A percentile compares a stretch with the other conserved stretches of the same genome.
These are phyloP conservation scores for Chalciporus chontae DNA, from an alignment of 768 basidiomycete genomes.

Conservation along the genomic window DNA sequence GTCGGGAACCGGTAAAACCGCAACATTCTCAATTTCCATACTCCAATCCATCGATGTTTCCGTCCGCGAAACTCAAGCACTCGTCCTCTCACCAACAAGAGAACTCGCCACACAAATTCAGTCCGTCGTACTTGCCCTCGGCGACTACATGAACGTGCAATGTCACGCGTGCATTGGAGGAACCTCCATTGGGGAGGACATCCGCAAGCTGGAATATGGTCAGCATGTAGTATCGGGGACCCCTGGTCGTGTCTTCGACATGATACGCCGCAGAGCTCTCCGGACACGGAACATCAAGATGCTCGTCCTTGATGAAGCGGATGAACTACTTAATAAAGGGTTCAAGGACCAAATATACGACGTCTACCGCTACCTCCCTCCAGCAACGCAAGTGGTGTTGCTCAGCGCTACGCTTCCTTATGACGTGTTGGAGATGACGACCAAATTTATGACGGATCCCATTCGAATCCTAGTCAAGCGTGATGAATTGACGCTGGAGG, in stretches of 20 bases:
- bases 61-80: conserved; percentile 91
- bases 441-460: conserved; percentile 99
- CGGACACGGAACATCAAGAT: conserved; percentile 98
- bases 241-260: conserved; percentile 97
- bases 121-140: conserved; percentile 91
- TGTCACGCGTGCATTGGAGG: conserved; percentile 99
- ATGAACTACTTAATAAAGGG: conserved; percentile 94
- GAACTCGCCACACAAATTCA: conserved; percentile 99
- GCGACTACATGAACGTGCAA: conserved; percentile 99
- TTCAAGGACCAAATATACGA: conserved; percentile 99
- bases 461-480: conserved; percentile 98
- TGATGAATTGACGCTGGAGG: conserved; percentile 97
- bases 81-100: conserved; percentile 96
- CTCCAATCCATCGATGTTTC: conserved; percentile 97
- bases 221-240: conserved; percentile 98
- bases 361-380: conserved; percentile 95
- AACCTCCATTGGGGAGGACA: conserved; percentile 96
- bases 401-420: conserved; percentile 95
- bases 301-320: conserved; percentile 92
- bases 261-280: conserved; percentile 92
- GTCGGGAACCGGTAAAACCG: conserved; percentile 99
- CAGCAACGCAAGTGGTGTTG: conserved; percentile 94
- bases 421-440: conserved; percentile 98
- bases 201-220: conserved; percentile 94
- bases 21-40: conserved; percentile 97